These are phyloP conservation scores for Epichloe hybrida DNA, from an alignment of 2,329 filamentous ascomycete species.

Conservation along the genomic window DNA sequence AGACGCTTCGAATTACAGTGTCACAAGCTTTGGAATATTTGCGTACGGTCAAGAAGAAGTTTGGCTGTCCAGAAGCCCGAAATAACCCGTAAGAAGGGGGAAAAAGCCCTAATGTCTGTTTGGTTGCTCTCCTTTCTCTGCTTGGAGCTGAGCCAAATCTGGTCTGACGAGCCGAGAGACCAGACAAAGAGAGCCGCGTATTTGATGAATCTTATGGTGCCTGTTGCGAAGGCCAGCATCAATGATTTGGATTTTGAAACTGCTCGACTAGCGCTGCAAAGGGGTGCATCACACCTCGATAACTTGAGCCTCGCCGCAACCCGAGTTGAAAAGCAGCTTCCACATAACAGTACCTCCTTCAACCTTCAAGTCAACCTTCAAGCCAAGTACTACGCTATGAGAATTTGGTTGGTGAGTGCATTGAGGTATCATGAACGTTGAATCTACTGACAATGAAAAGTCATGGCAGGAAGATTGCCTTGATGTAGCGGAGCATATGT, in stretches of 20 bases:
- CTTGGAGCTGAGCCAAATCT: slow-evolving; percentile 42
- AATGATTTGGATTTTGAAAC: slow-evolving; percentile 41
- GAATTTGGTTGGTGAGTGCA: slow-evolving; percentile 48
- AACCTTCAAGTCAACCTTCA: slow-evolving; percentile 33
- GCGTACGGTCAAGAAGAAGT: slow-evolving; percentile 34
- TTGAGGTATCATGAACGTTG: neutral
- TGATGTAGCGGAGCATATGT: slow-evolving; percentile 70
- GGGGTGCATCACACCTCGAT: slow-evolving; percentile 30
- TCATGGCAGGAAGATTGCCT: slow-evolving; percentile 60
- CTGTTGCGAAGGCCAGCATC: slow-evolving; percentile 39
- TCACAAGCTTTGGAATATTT: slow-evolving; percentile 53
- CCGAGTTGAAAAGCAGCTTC: slow-evolving; percentile 1
- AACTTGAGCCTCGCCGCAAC: neutral
- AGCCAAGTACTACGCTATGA: slow-evolving; percentile 51
- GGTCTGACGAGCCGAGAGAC: slow-evolving; percentile 12
- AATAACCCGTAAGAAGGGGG: slow-evolving; percentile 6
- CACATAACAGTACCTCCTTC: too few relatives aligned
- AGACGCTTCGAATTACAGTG: slow-evolving; percentile 41
- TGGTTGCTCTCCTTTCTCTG: slow-evolving; percentile 52
- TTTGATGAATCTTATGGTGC: slow-evolving; percentile 54
- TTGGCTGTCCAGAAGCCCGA: slow-evolving; percentile 9
- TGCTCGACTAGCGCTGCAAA: slow-evolving; percentile 49
- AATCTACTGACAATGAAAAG: slow-evolving; percentile 27
- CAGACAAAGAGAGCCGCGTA: slow-evolving; percentile 32
- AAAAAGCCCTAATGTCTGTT: slow-evolving; percentile 23